These are phyloP conservation scores for Trichophyton simii DNA, from an alignment of 2,329 filamentous ascomycete genomes.

Conservation along the genomic window DNA sequence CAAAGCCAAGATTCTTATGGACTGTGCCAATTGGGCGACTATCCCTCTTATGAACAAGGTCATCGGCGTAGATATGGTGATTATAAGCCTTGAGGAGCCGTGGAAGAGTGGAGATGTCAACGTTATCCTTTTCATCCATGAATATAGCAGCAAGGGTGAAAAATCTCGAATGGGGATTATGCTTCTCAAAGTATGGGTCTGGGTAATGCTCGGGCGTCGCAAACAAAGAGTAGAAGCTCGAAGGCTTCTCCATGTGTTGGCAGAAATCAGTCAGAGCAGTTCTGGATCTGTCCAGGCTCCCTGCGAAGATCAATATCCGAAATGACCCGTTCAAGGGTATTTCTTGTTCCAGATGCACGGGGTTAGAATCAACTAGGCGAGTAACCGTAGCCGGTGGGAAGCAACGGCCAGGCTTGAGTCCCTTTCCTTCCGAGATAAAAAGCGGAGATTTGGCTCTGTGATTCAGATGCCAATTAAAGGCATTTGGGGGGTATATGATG, in stretches of 20 bases:
- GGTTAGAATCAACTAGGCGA: conserved; percentile 75
- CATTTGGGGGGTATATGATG: conserved; percentile 70
- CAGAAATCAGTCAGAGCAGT: conserved; percentile 60
- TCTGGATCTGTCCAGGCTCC: conserved; percentile 47
- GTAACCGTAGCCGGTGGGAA: conserved; percentile 72
- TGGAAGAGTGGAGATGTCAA: conserved; percentile 60
- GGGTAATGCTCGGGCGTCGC: conserved; percentile 40
- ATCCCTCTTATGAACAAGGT: conserved; percentile 59
- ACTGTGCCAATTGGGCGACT: conserved; percentile 59
- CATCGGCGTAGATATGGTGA: conserved; percentile 77
- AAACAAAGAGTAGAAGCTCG: conserved; percentile 58
- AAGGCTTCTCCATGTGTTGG: conserved; percentile 48
- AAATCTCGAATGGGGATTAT: conserved; percentile 76
- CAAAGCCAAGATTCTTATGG: conserved; percentile 76
- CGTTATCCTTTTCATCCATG: conserved; percentile 50
- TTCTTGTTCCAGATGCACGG: conserved; percentile 81
- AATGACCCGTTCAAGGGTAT: conserved; percentile 80
- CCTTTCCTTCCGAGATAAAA: conserved; percentile 49
- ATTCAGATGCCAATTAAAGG: conserved; percentile 65
- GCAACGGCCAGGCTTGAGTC: conserved; percentile 50
- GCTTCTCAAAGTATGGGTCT: conserved; percentile 63
- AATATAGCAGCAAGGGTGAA: conserved; percentile 70
- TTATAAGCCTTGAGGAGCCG: conserved; percentile 59
- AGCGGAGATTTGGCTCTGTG: conserved; percentile 63
- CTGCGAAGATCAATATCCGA: conserved; percentile 76